Base-by-base conservation (phyloP, 768 basidiomycete genomes). In the Tephrocybe sp. region DNA sequence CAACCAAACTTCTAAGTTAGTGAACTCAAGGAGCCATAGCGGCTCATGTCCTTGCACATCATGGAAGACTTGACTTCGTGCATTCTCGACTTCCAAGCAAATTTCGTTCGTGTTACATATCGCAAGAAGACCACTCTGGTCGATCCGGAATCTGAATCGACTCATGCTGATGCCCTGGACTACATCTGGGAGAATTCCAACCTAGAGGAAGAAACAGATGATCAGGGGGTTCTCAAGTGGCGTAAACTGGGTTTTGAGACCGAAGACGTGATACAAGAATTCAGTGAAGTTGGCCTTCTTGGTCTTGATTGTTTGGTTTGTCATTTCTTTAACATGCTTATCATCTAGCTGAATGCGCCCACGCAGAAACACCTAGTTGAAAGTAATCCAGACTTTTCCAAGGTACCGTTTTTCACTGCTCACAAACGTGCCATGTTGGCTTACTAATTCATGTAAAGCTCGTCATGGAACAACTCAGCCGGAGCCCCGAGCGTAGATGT, bases 51-150 rank as follows among this genome's bases (percentile, higher is more conserved):
- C 7, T 78, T 86, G 26, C 87, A 90, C 58, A 86, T 83, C 23
- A 80, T 84, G 43, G 89, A 91, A 55, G 91, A 93, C 61, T 71
- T 92, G 48, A 83, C 86, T 6, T 92, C 90, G 0, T 86, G 84
- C 51, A 86, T 94, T 41, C 76, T 93, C 49, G 88, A 93, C 63
- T 94, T 93, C 66, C 92, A 94, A 71, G 84, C 88, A 22, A 92
- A 91, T 66, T 80, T 92, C 52, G 74, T 89, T 48, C 83, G 89
- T 34, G 81, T 91, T 23, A 83, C 81, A 12, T 87, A 89, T 64
- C 81, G 86, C 49, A 89, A 87, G 72, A 92, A 92, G 70, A 87
- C 78, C 13, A 88, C 88, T 2, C 66, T 80, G 19, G 88, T 94
- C 14, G 85, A 91, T 59, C 80, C 85, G 2, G 81, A 84, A 23